These are phyloP conservation scores for Arxiozyma slooffiae DNA, from an alignment of 1,139 yeast species.

Conservation along the genomic window DNA sequence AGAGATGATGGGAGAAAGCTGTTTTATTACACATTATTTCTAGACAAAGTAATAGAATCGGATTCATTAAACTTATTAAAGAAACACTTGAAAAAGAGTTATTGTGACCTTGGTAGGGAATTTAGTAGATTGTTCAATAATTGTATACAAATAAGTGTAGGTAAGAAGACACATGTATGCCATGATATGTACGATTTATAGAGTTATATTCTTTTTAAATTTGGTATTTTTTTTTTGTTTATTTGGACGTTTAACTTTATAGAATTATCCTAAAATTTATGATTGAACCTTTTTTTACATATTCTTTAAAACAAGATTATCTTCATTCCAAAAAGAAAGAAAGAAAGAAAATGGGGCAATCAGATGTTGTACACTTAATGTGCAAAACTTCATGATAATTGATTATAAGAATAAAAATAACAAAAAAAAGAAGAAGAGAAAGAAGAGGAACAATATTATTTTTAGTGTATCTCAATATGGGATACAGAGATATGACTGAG, in stretches of 20 bases:
- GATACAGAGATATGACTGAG: too few relatives aligned
- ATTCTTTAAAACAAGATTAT: too few relatives aligned
- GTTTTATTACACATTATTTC: conserved; percentile 21
- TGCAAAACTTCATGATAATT: not conserved
- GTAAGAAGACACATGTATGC: conserved; percentile 41
- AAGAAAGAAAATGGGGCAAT: not conserved
- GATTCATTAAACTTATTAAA: conserved; percentile 44
- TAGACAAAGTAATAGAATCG: conserved; percentile 42
- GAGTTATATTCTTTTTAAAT: too few relatives aligned
- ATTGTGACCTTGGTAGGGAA: conserved; percentile 54
- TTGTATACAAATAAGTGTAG: conserved; percentile 50
- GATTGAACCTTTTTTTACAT: too few relatives aligned
- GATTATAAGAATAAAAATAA: too few relatives aligned
- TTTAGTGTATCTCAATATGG: too few relatives aligned
- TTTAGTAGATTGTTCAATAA: conserved; percentile 47
- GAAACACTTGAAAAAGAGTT: conserved; percentile 38
- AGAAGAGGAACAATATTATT: too few relatives aligned
- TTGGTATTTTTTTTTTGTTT: too few relatives aligned
- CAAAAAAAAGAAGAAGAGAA: too few relatives aligned
- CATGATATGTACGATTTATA: conserved; percentile 39
- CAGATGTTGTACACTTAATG: not conserved
- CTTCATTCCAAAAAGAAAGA: not conserved
- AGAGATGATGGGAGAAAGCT: conserved; percentile 30
- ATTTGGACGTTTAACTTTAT: too few relatives aligned
- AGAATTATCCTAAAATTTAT: not conserved